Percentiles rank a stretch among this genome's conserved stretches.
phyloP scores from a whole-genome alignment of 2,329 filamentous ascomycete species.

The Tolypocladium inflatum region DNA sequence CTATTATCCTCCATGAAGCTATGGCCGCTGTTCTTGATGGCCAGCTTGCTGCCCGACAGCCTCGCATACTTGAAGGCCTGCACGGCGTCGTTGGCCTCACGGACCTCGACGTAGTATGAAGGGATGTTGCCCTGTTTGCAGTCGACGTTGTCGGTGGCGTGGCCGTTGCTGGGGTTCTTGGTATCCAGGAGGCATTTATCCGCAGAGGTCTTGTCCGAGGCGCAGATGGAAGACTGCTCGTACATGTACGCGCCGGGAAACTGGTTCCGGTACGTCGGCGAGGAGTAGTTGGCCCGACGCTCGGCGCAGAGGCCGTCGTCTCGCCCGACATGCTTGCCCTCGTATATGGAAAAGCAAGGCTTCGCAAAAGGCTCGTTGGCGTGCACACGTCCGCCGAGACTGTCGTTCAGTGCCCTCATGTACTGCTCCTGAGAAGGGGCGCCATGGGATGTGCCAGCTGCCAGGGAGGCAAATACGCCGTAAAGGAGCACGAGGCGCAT shows the following conservation, averaged over 20 bases:
- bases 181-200: slow-evolving; percentile 8
- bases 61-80: slow-evolving; percentile 4
- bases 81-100: slow-evolving; percentile 4
- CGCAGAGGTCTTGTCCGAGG: slow-evolving; percentile 4
- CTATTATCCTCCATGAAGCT: slow-evolving; percentile 2
- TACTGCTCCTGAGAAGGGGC: neutral
- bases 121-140: slow-evolving; percentile 9
- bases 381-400: slow-evolving; percentile 2
- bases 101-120: slow-evolving; percentile 5
- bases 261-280: slow-evolving; percentile 3
- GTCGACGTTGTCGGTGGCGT: neutral
- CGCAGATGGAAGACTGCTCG: slow-evolving; percentile 7
- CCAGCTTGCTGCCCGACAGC: neutral
- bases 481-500: neutral
- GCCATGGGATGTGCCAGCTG: neutral
- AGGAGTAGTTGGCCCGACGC: slow-evolving; percentile 5
- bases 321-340: slow-evolving; percentile 3
- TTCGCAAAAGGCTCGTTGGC: slow-evolving; percentile 6
- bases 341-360: slow-evolving; percentile 8
- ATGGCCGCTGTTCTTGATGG: slow-evolving; percentile 6
- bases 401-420: slow-evolving; percentile 4
- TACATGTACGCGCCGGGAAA: slow-evolving; percentile 10
- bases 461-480: neutral
- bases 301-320: slow-evolving; percentile 4
- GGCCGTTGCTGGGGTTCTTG: neutral